These are phyloP conservation scores for Trichoderma pleuroti DNA, from an alignment of 2,329 filamentous ascomycete species.

Conservation along the genomic window DNA sequence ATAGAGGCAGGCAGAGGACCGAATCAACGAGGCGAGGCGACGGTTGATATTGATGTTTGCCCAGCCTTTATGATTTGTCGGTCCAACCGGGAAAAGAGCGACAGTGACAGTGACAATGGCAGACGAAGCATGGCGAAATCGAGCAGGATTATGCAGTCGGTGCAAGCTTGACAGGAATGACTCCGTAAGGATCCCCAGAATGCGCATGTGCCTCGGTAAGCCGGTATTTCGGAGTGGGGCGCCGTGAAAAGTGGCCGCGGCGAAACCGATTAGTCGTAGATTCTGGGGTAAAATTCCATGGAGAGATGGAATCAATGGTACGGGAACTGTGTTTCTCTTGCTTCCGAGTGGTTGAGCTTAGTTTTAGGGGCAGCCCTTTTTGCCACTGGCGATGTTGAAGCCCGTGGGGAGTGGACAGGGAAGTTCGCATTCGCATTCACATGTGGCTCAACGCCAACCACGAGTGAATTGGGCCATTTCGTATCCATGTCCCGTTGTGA, in stretches of 20 bases:
- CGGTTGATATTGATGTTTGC: background rate
- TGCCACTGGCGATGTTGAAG: background rate
- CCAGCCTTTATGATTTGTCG: background rate
- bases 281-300: constrained; percentile 3
- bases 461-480: background rate
- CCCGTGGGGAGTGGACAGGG: background rate
- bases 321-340: background rate
- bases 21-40: background rate
- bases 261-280: background rate
- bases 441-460: background rate
- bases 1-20: background rate
- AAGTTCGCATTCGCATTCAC: background rate
- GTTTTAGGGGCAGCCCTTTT: background rate
- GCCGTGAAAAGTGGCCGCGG: background rate
- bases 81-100: background rate
- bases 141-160: background rate
- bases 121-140: background rate
- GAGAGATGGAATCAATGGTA: background rate
- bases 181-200: background rate
- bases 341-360: background rate
- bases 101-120: background rate
- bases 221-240: background rate
- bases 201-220: background rate
- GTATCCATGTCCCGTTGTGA: background rate
- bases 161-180: background rate